These are phyloP conservation scores for Yamadazyma sp. DNA, from an alignment of 805 yeast genomes.

Conservation along the genomic window DNA sequence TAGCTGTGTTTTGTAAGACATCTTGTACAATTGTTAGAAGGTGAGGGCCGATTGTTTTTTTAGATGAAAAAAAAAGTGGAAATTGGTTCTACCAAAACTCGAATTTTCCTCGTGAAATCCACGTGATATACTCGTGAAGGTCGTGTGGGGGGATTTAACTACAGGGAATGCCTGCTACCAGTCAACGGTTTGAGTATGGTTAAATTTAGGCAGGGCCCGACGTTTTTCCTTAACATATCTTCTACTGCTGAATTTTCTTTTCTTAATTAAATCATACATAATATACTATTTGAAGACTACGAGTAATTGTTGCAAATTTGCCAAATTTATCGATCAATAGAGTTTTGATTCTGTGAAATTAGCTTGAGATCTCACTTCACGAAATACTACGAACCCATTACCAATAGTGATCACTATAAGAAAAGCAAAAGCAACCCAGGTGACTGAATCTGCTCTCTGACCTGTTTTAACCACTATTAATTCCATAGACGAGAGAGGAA, in stretches of 20 bases:
- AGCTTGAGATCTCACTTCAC: conserved; percentile 23
- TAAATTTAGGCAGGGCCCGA: too few relatives aligned
- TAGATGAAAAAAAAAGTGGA: conserved; percentile 22
- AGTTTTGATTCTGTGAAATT: conserved; percentile 1
- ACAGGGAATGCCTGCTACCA: neutral
- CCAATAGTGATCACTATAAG: conserved; percentile 41
- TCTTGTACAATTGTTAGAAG: conserved; percentile 12
- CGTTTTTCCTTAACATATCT: too few relatives aligned
- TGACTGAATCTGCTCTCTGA: conserved; percentile 52
- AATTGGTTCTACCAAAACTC: conserved; percentile 16
- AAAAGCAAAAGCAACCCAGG: conserved; percentile 61
- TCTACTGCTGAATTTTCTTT: too few relatives aligned
- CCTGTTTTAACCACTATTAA: conserved; percentile 48
- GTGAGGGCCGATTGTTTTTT: conserved; percentile 6
- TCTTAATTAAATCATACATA: too few relatives aligned
- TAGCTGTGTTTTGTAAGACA: conserved; percentile 55
- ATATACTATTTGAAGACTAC: too few relatives aligned
- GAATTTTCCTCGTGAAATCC: conserved; percentile 10
- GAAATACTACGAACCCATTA: conserved; percentile 24
- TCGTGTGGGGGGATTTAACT: neutral
- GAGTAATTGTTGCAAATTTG: too few relatives aligned
- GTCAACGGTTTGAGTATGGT: too few relatives aligned
- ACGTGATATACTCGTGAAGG: conserved; percentile 14
- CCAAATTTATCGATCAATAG: conserved; percentile 1
- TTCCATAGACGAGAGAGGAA: conserved; percentile 51